Base-by-base conservation (phyloP, 2,329 filamentous ascomycete genomes). In the Lasiodiplodia theobromae region DNA sequence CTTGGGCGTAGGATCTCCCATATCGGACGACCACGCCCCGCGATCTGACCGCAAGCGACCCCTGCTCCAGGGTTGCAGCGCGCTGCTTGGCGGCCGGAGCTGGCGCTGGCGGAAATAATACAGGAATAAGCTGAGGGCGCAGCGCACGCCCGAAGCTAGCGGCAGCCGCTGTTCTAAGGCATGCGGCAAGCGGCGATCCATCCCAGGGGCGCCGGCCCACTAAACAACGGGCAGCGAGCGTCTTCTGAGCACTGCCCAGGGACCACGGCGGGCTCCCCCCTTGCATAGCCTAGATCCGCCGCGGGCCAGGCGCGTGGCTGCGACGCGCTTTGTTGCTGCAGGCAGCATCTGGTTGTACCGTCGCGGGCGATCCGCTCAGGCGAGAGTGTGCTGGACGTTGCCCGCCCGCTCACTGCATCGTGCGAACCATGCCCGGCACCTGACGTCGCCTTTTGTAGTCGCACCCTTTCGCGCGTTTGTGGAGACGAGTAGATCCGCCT, bases 381-480 rank as follows among this genome's bases (percentile, higher is more conserved):
- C 37, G 21, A 21, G 23, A 16, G 56, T 44, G 56, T 31, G 57
- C 57, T 23, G 31, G n/a, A 18, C n/a, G 34, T 60, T 37, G 37
- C 57, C 23, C 31, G 25, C 34, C 14, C 21, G 11, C 31, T 37
- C 38, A 44, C 11, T n/a, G 57, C 58, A 34, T 34, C 31, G 31
- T 37, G 40, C 57, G n/a, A 21, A 14, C 34, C 40, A 23, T 40
- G 31, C 6, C 38, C 12, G 21, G n/a, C 58, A 49, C 60, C 60
- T 64, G 60, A 64, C 60, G 60, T 64, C 60, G 60, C 51, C 60
- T 63, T 44, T 64, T 63, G 44, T 11, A n/a, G 44, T 14, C n/a
- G 44, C 44, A 21, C 18, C 44, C 44, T 47, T 40, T 62, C 57
- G 38, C 57, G 31, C 57, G 57, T 62, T 62, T 62, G 57, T 62